A percentile compares a stretch with the other conserved stretches of the same genome.
Conservation (phyloP, 345 rosid species). For the Firmiana major region DNA sequence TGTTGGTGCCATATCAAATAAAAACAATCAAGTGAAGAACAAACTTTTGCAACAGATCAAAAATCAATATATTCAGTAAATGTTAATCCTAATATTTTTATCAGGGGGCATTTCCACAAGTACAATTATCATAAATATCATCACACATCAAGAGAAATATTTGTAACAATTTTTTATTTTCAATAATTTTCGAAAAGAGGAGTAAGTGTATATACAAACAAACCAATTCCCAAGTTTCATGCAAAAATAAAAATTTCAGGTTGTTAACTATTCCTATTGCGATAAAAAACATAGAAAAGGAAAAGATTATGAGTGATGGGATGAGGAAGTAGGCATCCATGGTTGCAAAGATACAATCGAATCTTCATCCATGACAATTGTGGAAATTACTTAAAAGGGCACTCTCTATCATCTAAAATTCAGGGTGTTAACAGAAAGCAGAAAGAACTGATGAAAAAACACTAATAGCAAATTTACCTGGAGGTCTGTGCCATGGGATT, state of each 20-base stretch:
- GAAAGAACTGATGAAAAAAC: constrained; percentile 14
- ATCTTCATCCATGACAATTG: constrained; percentile 12
- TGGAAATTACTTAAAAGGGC: constrained; percentile 3
- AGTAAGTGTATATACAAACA: neutral
- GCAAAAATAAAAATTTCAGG: neutral
- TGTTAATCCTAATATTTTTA: neutral
- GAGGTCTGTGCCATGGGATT: constrained; percentile 70
- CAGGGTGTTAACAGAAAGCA: constrained; percentile 12
- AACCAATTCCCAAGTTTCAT: constrained; percentile 9
- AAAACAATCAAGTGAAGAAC: neutral
- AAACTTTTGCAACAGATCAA: neutral
- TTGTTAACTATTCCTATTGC: neutral
- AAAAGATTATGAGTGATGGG: neutral
- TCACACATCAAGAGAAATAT: constrained; percentile 5
- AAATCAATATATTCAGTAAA: neutral
- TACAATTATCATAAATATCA: neutral
- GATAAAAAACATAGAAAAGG: neutral
- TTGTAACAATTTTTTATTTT: neutral
- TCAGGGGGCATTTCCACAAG: neutral
- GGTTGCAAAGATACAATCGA: constrained; percentile 17
- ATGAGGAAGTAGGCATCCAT: constrained; percentile 5
- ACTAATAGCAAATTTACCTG: constrained; percentile 60
- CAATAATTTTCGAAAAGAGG: neutral
- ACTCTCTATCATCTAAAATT: constrained; percentile 11
- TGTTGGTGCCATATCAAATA: neutral